phyloP scores from a whole-genome alignment of 1,284 basidiomycete species.

The Peniophora sp. region DNA sequence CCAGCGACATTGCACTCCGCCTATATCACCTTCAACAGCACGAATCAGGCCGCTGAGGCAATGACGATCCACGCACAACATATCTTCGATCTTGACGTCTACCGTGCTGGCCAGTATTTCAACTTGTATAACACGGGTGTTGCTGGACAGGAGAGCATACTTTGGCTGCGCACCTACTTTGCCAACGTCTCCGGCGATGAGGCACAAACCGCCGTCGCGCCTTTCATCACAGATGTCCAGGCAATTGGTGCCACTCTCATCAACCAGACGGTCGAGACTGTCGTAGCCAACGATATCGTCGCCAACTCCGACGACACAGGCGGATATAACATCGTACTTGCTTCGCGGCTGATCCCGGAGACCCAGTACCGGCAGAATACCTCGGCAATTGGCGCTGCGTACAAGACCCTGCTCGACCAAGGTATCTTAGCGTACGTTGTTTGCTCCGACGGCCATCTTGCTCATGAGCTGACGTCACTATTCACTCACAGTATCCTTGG shows the following conservation, averaged over 20 bases:
- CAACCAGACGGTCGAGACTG: slow-evolving; percentile 4
- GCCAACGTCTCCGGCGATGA: slow-evolving; percentile 9
- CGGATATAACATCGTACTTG: slow-evolving; percentile 9
- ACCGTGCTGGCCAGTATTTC: slow-evolving; percentile 19
- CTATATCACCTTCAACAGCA: slow-evolving; percentile 6
- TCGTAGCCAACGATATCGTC: slow-evolving; percentile 11
- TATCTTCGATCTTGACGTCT: slow-evolving; percentile 24
- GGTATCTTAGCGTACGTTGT: neutral
- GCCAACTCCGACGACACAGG: neutral
- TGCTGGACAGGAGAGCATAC: slow-evolving; percentile 5
- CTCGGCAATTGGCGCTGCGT: neutral
- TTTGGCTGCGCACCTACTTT: slow-evolving; percentile 8
- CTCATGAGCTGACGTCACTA: neutral
- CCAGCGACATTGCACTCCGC: slow-evolving; percentile 13
- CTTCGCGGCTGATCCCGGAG: slow-evolving; percentile 17
- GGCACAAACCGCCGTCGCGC: slow-evolving; percentile 16
- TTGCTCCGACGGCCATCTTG: neutral
- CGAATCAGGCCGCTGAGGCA: slow-evolving; percentile 6
- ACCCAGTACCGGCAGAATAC: slow-evolving; percentile 8
- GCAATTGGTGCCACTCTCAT: slow-evolving; percentile 7
- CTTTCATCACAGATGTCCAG: slow-evolving; percentile 17
- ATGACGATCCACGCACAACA: slow-evolving; percentile 14
- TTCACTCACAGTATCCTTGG: slow-evolving; percentile 1
- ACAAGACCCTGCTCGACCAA: neutral
- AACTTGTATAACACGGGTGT: slow-evolving; percentile 18